phyloP scores from a whole-genome alignment of 805 yeast genomes.

The Spathaspora gorwiae region DNA sequence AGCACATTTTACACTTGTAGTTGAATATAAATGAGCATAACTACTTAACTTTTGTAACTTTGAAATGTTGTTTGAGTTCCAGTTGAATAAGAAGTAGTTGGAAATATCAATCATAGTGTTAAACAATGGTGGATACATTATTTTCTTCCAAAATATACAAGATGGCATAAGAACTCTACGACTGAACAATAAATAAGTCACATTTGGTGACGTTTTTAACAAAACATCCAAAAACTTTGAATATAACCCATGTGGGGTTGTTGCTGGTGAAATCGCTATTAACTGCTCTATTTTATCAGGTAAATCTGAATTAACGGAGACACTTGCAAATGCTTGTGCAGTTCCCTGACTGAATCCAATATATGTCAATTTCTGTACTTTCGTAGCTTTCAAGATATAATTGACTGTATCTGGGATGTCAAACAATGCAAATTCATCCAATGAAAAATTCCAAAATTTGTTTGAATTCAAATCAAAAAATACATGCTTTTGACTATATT shows the following conservation, averaged over 20 bases:
- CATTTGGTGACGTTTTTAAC: slow-evolving; percentile 69
- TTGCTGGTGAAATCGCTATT: slow-evolving; percentile 89
- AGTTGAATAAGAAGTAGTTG: slow-evolving; percentile 65
- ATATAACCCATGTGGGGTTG: slow-evolving; percentile 82
- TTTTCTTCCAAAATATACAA: slow-evolving; percentile 73
- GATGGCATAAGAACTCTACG: slow-evolving; percentile 68
- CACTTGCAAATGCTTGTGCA: slow-evolving; percentile 85
- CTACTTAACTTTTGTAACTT: slow-evolving; percentile 71
- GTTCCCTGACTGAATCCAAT: slow-evolving; percentile 93
- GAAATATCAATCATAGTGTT: slow-evolving; percentile 67
- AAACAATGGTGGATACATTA: slow-evolving; percentile 74
- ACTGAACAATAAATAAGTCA: slow-evolving; percentile 71
- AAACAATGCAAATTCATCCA: slow-evolving; percentile 87
- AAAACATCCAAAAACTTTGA: slow-evolving; percentile 73
- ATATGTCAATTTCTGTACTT: slow-evolving; percentile 46
- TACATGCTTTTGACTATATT: slow-evolving; percentile 78
- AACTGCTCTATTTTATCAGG: slow-evolving; percentile 53
- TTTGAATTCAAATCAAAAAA: slow-evolving; percentile 27
- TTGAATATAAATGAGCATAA: slow-evolving; percentile 83
- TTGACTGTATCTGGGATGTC: slow-evolving; percentile 85
- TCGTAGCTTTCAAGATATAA: slow-evolving; percentile 56
- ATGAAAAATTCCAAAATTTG: slow-evolving; percentile 82
- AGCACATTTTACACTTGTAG: slow-evolving; percentile 85
- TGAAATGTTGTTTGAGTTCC: slow-evolving; percentile 73
- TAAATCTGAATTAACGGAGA: slow-evolving; percentile 60